These are phyloP conservation scores for Yamadazyma songkhlaensis DNA, from an alignment of 1,139 yeast species.

Conservation along the genomic window DNA sequence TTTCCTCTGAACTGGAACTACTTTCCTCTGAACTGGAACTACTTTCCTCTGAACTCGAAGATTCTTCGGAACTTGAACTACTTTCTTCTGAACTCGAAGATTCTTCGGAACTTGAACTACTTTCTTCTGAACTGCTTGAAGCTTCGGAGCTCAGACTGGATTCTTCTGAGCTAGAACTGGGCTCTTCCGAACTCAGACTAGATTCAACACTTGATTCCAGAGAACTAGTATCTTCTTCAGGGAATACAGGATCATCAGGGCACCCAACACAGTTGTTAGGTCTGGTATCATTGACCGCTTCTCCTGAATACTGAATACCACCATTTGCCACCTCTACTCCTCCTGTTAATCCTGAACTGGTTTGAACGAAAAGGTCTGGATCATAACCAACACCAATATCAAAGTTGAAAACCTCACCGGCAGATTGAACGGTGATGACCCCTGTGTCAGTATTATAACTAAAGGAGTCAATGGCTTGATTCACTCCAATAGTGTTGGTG, in stretches of 20 bases:
- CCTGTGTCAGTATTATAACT: conserved; percentile 8
- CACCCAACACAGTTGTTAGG: too few relatives aligned
- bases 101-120: not conserved
- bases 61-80: not conserved
- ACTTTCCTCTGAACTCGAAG: not conserved
- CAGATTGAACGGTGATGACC: conserved; percentile 11
- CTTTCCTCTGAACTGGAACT: not conserved
- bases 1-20: not conserved
- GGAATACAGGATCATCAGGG: not conserved
- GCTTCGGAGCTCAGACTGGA: too few relatives aligned
- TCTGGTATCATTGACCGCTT: too few relatives aligned
- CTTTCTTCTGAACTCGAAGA: not conserved
- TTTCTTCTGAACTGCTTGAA: not conserved
- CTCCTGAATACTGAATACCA: too few relatives aligned
- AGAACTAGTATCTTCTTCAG: not conserved
- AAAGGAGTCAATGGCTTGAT: conserved; percentile 12
- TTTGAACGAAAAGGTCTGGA: conserved; percentile 2
- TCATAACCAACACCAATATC: conserved; percentile 21
- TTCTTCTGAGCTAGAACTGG: not conserved
- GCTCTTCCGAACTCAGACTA: too few relatives aligned
- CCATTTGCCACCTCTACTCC: not conserved
- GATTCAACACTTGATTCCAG: too few relatives aligned
- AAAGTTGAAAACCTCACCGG: conserved; percentile 15
- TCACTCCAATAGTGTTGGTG: conserved; percentile 22
- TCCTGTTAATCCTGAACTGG: not conserved